Evolutionary conservation across 768 basidiomycete species (phyloP).

Genomic region (Hygrocybe punicea): DNA sequence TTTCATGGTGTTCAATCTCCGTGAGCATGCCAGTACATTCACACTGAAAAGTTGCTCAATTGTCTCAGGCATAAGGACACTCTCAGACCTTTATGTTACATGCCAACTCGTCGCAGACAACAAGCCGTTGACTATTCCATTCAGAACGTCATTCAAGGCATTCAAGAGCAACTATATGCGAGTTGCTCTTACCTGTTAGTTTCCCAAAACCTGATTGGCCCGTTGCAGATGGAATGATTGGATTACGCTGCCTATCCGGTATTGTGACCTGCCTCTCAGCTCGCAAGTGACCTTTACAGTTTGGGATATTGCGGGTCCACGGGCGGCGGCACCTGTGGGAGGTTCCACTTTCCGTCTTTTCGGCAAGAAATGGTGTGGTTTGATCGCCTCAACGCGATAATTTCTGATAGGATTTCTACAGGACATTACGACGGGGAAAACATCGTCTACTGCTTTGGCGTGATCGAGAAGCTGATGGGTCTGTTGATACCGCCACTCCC

Average conservation of each 20-base stretch:
- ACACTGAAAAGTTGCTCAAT: conserved; percentile 20
- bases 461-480: conserved; percentile 81
- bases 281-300: conserved; percentile 92
- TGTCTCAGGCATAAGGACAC: conserved; percentile 52
- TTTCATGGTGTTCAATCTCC: conserved; percentile 81
- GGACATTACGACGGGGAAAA: conserved; percentile 88
- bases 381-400: neutral
- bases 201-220: neutral
- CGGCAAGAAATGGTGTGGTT: conserved; percentile 81
- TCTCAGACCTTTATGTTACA: conserved; percentile 91
- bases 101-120: conserved; percentile 92
- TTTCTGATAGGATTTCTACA: conserved; percentile 27
- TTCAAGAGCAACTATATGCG: conserved; percentile 83
- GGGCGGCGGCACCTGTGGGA: conserved; percentile 78
- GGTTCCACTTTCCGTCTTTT: conserved; percentile 90
- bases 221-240: conserved; percentile 87
- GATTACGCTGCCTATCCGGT: conserved; percentile 87
- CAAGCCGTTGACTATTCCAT: conserved; percentile 87
- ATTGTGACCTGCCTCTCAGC: conserved; percentile 86
- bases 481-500: conserved; percentile 75
- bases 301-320: conserved; percentile 89
- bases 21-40: conserved; percentile 42
- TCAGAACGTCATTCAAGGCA: conserved; percentile 87
- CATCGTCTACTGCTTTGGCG: conserved; percentile 85
- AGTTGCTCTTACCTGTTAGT: conserved; percentile 19